phyloP scores from a whole-genome alignment of 2,329 filamentous ascomycete species.

The Diaporthe velutina region DNA sequence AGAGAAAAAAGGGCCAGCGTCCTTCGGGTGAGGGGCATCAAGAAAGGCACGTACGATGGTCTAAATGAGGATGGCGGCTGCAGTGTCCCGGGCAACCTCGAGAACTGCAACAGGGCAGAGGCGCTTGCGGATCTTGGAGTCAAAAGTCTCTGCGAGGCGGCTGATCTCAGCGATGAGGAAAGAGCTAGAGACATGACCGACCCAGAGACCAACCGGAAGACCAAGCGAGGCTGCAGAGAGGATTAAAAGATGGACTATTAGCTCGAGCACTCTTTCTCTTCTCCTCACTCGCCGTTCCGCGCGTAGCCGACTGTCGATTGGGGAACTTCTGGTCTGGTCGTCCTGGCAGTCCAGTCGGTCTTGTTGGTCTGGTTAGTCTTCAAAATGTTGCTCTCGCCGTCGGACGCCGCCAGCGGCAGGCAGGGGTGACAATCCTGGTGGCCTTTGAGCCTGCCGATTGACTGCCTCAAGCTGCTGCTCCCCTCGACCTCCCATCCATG shows the following conservation, averaged over 20 bases:
- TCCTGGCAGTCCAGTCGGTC: neutral
- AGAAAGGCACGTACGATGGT: conserved; percentile 34
- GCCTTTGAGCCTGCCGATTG: conserved; percentile 20
- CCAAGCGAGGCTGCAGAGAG: conserved; percentile 1
- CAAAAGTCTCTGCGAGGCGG: conserved; percentile 36
- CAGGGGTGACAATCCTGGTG: neutral
- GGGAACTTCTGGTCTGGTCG: conserved; percentile 17
- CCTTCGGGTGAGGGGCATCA: neutral
- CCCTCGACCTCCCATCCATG: conserved; percentile 16
- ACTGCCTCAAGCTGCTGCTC: neutral
- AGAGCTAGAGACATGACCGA: conserved; percentile 39
- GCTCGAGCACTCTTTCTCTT: conserved; percentile 1
- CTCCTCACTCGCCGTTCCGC: conserved; percentile 29
- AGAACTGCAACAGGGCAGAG: conserved; percentile 16
- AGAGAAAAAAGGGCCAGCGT: neutral
- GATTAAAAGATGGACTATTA: conserved; percentile 17
- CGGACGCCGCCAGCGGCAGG: conserved; percentile 3
- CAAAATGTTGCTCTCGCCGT: conserved; percentile 27
- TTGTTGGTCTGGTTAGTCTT: conserved; percentile 9
- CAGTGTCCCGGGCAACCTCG: conserved; percentile 23
- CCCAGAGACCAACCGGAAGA: conserved; percentile 14
- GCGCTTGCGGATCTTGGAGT: conserved; percentile 30
- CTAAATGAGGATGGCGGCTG: conserved; percentile 13
- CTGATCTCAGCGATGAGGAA: conserved; percentile 36
- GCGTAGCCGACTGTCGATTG: conserved; percentile 26